phyloP scores from a whole-genome alignment of 1,139 yeast genomes.

The Blastobotrys niveus region DNA sequence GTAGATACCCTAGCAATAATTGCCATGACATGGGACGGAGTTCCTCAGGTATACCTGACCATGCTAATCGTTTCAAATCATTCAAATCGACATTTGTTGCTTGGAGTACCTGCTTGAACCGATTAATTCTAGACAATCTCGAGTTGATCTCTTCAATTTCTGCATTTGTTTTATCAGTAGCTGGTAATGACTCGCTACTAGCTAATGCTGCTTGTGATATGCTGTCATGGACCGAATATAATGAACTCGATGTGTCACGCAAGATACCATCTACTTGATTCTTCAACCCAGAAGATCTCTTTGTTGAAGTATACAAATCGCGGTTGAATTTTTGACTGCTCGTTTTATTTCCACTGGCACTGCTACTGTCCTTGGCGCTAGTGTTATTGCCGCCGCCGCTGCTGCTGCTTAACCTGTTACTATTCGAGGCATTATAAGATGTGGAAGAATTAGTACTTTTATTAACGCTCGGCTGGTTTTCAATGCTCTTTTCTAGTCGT shows the following conservation, averaged over 20 bases:
- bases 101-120: conserved; percentile 59
- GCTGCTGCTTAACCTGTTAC: not conserved
- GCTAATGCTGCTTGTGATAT: conserved; percentile 15
- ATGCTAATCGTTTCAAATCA: conserved; percentile 70
- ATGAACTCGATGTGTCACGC: conserved; percentile 37
- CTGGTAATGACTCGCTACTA: conserved; percentile 9
- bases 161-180: conserved; percentile 30
- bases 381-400: not conserved
- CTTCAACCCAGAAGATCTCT: conserved; percentile 27
- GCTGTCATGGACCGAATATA: conserved; percentile 34
- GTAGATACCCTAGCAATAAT: conserved; percentile 78
- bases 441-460: no score
- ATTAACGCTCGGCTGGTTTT: conserved; percentile 17
- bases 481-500: conserved; percentile 32
- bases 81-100: conserved; percentile 57
- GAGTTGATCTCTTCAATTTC: conserved; percentile 57
- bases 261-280: conserved; percentile 35
- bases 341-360: not conserved
- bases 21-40: conserved; percentile 88
- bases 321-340: conserved; percentile 3
- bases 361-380: not conserved
- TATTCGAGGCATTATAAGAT: no score
- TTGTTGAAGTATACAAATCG: conserved; percentile 21
- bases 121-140: conserved; percentile 54
- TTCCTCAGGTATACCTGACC: conserved; percentile 90